phyloP scores from a whole-genome alignment of 139 green algal genomes.

The Dunaliella primolecta region DNA sequence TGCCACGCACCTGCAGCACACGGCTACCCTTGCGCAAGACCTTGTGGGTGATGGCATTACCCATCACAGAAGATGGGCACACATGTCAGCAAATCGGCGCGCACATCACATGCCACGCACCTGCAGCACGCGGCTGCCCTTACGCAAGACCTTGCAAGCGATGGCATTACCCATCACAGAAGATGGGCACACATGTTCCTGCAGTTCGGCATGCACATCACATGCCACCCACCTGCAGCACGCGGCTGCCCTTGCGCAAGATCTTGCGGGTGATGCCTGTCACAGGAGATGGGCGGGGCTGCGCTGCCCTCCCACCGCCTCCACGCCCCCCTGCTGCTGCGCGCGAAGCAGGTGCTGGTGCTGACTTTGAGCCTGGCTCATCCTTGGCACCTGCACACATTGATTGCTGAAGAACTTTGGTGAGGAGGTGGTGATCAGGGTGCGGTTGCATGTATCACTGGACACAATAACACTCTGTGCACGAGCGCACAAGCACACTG shows the following conservation, averaged over 20 bases:
- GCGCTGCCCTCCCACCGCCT: background rate
- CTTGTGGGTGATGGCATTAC: too few relatives aligned
- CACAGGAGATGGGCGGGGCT: background rate
- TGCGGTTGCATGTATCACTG: too few relatives aligned
- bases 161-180: constrained; percentile 10
- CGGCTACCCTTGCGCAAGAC: background rate
- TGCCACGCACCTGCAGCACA: background rate
- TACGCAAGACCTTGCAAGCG: constrained; percentile 51
- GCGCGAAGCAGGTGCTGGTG: background rate
- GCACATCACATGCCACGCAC: background rate
- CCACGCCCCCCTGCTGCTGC: background rate
- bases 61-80: too few relatives aligned
- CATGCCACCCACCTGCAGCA: background rate
- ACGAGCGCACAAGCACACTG: too few relatives aligned
- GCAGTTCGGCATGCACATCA: too few relatives aligned
- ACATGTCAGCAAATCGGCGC: too few relatives aligned
- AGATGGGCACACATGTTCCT: too few relatives aligned
- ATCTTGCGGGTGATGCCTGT: background rate
- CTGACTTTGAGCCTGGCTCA: background rate
- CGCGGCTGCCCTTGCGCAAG: background rate
- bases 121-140: constrained; percentile 31
- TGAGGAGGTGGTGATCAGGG: too few relatives aligned
- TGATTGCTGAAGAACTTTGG: too few relatives aligned
- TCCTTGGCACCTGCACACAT: too few relatives aligned
- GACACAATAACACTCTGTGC: too few relatives aligned